Evolutionary conservation across 2,329 filamentous ascomycete species (phyloP), one percentile per base, ranked within the genome.

Genomic region (Sarocladiaceae sp.): DNA sequence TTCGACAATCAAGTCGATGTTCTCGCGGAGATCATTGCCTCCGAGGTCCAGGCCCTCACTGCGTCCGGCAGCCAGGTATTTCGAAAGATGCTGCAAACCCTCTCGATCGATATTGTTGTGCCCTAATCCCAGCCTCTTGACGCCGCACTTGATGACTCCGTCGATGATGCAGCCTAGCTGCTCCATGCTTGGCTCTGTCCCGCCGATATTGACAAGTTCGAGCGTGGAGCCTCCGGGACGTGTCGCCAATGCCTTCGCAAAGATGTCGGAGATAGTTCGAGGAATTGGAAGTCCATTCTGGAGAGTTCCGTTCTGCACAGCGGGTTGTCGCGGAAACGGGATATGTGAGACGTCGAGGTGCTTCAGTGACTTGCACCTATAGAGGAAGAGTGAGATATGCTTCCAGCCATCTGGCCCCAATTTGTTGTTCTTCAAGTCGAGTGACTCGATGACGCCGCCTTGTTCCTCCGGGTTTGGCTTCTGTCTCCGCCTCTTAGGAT

Each of bases 391-490:
- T 36, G 87, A 87, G 53, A 97, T 84, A 64, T 97, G 84, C 61
- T 87, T 91, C 94, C 94, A 99, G 15, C 93, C 94, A 57, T 95
- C 87, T 1, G 78, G 76, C 0, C 90, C 88, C 54, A 97, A 86
- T 62, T 91, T 93, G 64, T 97, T 97, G 69, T 95, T 90, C 70
- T 95, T 96, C 37, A 99, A 71, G 2, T 90, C 87, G 6, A 99
- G 72, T 56, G 90, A 88, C 71, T 97, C 91, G 4, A 97, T 82
- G 1, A 95, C 83, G 15, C 91, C 91, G 46, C 82, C 81, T 50
- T 81, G 77, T 2, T 76, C 71, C 12, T 71, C 68, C 1, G 66
- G 54, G 8, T 72, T 71, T 20, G 71, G 69, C 7, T 65, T 61
- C 18, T 69, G 72, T 60, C 72, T 81, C 52, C 75, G 73, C 54